phyloP scores from a whole-genome alignment of 2,329 filamentous ascomycete species.

The Epichloe bromicola region DNA sequence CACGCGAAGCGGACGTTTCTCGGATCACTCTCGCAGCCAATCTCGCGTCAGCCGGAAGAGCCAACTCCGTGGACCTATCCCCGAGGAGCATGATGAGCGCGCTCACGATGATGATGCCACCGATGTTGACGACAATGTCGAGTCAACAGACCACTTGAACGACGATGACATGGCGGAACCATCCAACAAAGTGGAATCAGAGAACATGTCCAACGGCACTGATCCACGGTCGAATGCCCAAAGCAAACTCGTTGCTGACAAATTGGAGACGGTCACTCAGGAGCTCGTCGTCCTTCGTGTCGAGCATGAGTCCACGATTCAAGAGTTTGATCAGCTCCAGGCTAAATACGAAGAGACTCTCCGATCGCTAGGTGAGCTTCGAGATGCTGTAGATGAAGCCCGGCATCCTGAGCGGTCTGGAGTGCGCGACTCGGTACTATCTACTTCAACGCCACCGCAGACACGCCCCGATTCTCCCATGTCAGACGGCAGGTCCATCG shows the following conservation, averaged over 20 bases:
- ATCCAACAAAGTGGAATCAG: conserved; percentile 6
- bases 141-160: neutral
- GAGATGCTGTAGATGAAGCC: conserved; percentile 72
- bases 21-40: conserved; percentile 40
- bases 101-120: conserved; percentile 35
- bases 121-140: conserved; percentile 16
- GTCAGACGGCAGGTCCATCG: conserved; percentile 60
- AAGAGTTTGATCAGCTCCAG: conserved; percentile 69
- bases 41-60: conserved; percentile 42
- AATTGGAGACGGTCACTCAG: conserved; percentile 80
- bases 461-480: conserved; percentile 70
- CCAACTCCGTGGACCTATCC: conserved; percentile 41
- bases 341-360: conserved; percentile 86
- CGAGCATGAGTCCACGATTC: conserved; percentile 75
- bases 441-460: conserved; percentile 28
- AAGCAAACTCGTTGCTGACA: conserved; percentile 76
- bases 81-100: conserved; percentile 37
- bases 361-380: conserved; percentile 67
- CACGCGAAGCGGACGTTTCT: conserved; percentile 30
- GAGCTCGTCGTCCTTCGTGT: conserved; percentile 83
- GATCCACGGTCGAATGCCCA: conserved; percentile 61
- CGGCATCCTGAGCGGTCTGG: conserved; percentile 42
- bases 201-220: conserved; percentile 25
- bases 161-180: neutral
- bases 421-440: conserved; percentile 43